Evolutionary conservation across 768 basidiomycete genomes (phyloP).

Genomic region (Amanita pallidorosea): DNA sequence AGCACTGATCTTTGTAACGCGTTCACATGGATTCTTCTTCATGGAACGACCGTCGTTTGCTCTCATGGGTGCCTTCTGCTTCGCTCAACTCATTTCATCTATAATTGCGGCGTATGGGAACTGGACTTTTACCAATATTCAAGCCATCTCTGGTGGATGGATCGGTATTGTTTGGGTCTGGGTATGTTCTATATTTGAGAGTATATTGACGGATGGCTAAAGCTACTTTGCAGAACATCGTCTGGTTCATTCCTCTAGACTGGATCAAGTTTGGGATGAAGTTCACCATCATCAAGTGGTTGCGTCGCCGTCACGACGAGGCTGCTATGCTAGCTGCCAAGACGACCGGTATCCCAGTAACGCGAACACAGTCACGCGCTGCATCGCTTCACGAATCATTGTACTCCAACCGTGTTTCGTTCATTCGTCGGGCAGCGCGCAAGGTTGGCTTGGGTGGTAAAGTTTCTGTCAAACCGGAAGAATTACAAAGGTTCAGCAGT

Average conservation of each 20-base stretch:
- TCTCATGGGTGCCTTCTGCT: slow-evolving; percentile 79
- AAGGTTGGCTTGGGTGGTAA: slow-evolving; percentile 84
- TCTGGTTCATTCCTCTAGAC: slow-evolving; percentile 96
- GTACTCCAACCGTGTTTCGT: slow-evolving; percentile 92
- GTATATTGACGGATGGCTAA: slow-evolving; percentile 8
- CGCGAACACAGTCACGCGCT: slow-evolving; percentile 81
- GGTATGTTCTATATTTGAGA: slow-evolving; percentile 37
- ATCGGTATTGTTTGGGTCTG: slow-evolving; percentile 97
- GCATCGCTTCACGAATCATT: slow-evolving; percentile 85
- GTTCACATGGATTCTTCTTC: slow-evolving; percentile 93
- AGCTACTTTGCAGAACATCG: slow-evolving; percentile 53
- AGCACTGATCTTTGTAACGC: slow-evolving; percentile 93
- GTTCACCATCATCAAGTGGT: slow-evolving; percentile 77
- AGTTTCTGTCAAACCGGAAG: slow-evolving; percentile 74
- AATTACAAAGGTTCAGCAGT: slow-evolving; percentile 76
- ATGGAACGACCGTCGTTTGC: slow-evolving; percentile 91
- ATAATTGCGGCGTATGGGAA: slow-evolving; percentile 92
- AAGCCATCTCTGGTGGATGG: slow-evolving; percentile 81
- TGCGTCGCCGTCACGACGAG: slow-evolving; percentile 58
- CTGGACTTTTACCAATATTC: slow-evolving; percentile 90
- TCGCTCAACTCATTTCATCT: slow-evolving; percentile 90
- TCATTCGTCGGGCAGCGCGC: slow-evolving; percentile 81
- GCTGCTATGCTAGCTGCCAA: slow-evolving; percentile 21
- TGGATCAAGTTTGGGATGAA: slow-evolving; percentile 96
- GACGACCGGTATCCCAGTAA: slow-evolving; percentile 56